Percentiles rank a stretch among this genome's conserved stretches.
These are phyloP conservation scores for Lactarius vividus DNA, from an alignment of 768 basidiomycete species.

Conservation along the genomic window DNA sequence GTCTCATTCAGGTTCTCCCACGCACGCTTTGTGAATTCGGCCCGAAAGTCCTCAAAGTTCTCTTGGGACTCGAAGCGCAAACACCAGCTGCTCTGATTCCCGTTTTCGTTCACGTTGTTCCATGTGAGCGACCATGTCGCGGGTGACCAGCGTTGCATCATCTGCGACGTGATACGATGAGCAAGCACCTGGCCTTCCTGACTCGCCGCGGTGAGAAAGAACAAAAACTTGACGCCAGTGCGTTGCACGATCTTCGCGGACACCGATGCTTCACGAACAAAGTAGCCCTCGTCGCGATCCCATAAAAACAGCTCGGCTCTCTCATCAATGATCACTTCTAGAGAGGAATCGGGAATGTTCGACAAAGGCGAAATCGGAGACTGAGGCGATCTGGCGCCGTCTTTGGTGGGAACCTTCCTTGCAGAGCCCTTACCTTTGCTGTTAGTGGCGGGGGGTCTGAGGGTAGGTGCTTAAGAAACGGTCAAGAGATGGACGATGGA, in stretches of 20 bases:
- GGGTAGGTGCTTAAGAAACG: background rate
- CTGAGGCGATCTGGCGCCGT: constrained; percentile 8
- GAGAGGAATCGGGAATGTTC: constrained; percentile 21
- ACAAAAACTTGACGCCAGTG: constrained; percentile 47
- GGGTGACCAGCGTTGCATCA: constrained; percentile 68
- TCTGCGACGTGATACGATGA: constrained; percentile 61
- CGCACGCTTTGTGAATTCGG: constrained; percentile 61
- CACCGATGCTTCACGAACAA: constrained; percentile 46
- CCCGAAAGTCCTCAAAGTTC: constrained; percentile 57
- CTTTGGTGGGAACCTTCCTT: constrained; percentile 29
- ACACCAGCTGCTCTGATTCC: constrained; percentile 73
- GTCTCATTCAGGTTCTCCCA: constrained; percentile 80
- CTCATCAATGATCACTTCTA: constrained; percentile 36
- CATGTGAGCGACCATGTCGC: constrained; percentile 79
- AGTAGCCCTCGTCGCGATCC: constrained; percentile 50
- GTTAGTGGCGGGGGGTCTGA: constrained; percentile 21
- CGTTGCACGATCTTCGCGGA: constrained; percentile 50
- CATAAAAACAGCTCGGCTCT: constrained; percentile 63
- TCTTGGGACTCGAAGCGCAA: constrained; percentile 62
- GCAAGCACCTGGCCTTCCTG: constrained; percentile 51
- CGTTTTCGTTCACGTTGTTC: constrained; percentile 65
- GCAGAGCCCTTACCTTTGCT: constrained; percentile 27
- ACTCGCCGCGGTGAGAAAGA: constrained; percentile 56
- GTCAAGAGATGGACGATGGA: background rate
- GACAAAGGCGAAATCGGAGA: constrained; percentile 16